Percentiles rank a stretch among this genome's conserved stretches.
Conservation (phyloP, 441 rosid genomes). For the Gossypium davidsonii region DNA sequence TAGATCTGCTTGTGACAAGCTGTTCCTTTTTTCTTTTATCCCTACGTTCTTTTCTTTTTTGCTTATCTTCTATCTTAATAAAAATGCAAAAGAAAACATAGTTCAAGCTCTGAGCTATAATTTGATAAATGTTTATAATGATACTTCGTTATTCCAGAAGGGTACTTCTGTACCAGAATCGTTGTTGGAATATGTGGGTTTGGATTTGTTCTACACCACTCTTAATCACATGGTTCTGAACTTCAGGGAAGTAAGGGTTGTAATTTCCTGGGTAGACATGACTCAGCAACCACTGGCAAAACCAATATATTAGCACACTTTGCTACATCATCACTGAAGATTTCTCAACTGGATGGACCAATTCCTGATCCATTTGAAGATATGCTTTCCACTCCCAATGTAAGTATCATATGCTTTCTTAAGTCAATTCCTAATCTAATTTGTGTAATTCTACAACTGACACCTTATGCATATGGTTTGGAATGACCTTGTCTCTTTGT, state of each 20-base stretch:
- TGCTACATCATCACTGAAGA: conserved; percentile 36
- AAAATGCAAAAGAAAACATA: background rate
- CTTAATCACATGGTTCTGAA: background rate
- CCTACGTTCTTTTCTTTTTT: background rate
- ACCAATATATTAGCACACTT: conserved; percentile 26
- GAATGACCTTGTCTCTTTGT: background rate
- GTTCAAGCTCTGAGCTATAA: background rate
- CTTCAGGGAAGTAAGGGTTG: conserved; percentile 41
- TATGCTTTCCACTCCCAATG: conserved; percentile 87
- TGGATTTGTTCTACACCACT: background rate
- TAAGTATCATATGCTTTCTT: conserved; percentile 26
- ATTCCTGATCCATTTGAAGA: conserved; percentile 94
- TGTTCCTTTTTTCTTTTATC: background rate
- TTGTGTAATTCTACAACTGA: background rate
- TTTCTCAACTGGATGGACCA: conserved; percentile 92
- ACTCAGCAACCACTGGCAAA: conserved; percentile 17
- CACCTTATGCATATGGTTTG: background rate
- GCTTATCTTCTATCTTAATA: background rate
- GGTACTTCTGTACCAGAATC: background rate
- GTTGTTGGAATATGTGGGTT: background rate
- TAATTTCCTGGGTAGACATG: conserved; percentile 17
- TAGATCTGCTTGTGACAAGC: background rate
- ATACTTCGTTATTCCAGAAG: background rate
- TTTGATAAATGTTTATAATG: background rate
- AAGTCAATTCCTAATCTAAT: background rate